These are phyloP conservation scores for Penicillium sp. DNA, from an alignment of 2,329 filamentous ascomycete species.

Conservation along the genomic window DNA sequence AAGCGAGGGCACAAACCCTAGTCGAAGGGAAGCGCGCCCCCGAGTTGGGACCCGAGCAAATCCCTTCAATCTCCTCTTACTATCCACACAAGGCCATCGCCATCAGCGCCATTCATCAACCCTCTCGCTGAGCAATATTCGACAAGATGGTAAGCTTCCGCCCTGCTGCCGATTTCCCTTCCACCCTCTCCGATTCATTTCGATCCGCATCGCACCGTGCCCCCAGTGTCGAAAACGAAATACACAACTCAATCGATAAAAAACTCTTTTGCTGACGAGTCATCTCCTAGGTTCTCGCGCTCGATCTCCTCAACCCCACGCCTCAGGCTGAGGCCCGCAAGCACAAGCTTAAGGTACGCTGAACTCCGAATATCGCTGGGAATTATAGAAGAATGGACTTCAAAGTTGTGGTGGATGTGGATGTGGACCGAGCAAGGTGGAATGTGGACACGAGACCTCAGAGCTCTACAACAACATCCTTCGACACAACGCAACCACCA, in stretches of 20 bases:
- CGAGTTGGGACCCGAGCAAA: conserved; percentile 34
- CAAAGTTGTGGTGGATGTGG: conserved; percentile 11
- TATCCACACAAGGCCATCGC: conserved; percentile 46
- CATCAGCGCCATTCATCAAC: conserved; percentile 46
- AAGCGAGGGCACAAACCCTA: conserved; percentile 48
- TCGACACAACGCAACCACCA: not conserved
- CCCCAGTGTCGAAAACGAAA: conserved; percentile 12
- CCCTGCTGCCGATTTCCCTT: not conserved
- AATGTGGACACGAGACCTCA: conserved; percentile 4
- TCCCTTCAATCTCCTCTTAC: conserved; percentile 41
- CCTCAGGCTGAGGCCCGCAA: conserved; percentile 98
- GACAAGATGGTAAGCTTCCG: conserved; percentile 48
- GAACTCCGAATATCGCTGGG: conserved; percentile 30
- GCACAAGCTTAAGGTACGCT: conserved; percentile 98
- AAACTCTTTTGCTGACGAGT: conserved; percentile 25
- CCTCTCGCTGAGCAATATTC: conserved; percentile 46
- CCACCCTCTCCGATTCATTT: conserved; percentile 7
- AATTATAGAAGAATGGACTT: conserved; percentile 13
- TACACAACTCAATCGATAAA: conserved; percentile 4
- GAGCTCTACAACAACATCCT: not conserved
- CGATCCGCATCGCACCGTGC: not conserved
- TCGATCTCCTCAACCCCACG: conserved; percentile 99
- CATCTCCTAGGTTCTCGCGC: conserved; percentile 86
- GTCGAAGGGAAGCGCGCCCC: not conserved
- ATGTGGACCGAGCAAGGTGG: conserved; percentile 5